Base-by-base conservation (phyloP, 2,329 filamentous ascomycete species). In the Alternaria longipes region DNA sequence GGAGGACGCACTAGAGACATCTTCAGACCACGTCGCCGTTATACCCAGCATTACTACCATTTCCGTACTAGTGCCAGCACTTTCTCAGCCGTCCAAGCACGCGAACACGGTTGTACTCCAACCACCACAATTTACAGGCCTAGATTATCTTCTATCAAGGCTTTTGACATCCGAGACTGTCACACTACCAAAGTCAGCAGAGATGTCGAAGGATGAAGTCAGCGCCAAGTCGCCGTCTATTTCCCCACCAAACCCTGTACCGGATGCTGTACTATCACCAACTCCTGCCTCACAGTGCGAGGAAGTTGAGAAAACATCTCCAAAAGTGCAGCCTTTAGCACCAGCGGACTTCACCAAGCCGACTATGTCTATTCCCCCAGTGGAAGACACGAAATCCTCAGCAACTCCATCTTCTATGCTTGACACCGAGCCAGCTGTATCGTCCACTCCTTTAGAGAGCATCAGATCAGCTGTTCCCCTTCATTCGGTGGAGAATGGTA, bases 401-500 rank as follows among this genome's bases (percentile, higher is more conserved):
- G 11, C 3, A 14, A 12, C 9, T 12, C 5, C 18, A 7, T 11
- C 9, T 14, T 9, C 20, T 5, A 11, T 14, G 11, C 5, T 22
- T 1, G n/a, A 22, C 4, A 22, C 5, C 5, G 12, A 42, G 18
- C 3, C 40, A 4, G 20, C 5, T 22, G 40, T 12, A 2, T 5
- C 11, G 2, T 41, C 4, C 5, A 8, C 5, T 22, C 18, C 11
- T 12, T 1, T 3, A 2, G 40, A 22, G 5, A 8, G n/a, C 5
- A 6, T 6, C 5, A 5, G 7, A 0, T 2, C 1, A 11, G 3
- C 8, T 11, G 9, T 8, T 20, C 3, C 5, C 0, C 3, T 18
- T 11, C 2, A 11, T 22, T 1, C 20, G 5, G 5, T 42, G 3
- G 40, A 22, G 0, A 14, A 14, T 4, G 12, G 4, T 5, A 22